Conservation (phyloP, 106 monocot species). For the Dendrobium nobile region DNA sequence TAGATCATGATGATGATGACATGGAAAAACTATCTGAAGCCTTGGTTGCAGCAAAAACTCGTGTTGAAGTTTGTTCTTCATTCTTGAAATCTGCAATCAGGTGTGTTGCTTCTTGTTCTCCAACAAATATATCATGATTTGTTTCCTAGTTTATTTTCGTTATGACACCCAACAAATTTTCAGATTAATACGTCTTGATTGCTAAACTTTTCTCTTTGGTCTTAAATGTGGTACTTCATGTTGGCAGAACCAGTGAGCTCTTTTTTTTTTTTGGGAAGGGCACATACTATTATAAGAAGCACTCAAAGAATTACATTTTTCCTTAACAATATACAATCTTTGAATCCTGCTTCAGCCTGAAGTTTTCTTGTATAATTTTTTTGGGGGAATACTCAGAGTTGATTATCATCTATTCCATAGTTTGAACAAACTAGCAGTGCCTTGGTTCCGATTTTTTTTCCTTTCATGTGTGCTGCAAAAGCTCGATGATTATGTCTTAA, state of each 20-base stretch:
- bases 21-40: conserved; percentile 82
- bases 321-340: not conserved
- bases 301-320: not conserved
- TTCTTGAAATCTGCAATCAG: conserved; percentile 79
- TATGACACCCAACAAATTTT: not conserved
- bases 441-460: not conserved
- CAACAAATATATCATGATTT: not conserved
- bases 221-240: not conserved
- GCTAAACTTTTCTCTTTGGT: not conserved
- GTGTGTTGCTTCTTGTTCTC: conserved; percentile 30
- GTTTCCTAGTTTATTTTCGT: not conserved
- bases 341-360: not conserved
- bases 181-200: not conserved
- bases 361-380: not conserved
- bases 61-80: conserved; percentile 78
- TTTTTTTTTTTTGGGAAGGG: not conserved
- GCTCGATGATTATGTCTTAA: not conserved
- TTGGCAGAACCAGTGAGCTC: not conserved
- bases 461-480: not conserved
- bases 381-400: not conserved
- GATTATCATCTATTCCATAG: not conserved
- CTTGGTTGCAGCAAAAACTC: conserved; percentile 66
- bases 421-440: not conserved
- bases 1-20: conserved; percentile 55
- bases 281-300: not conserved